Percentiles rank a stretch among this genome's conserved stretches.
These are phyloP conservation scores for Ambrosia trifida DNA, from an alignment of 129 eudicot species.

Conservation along the genomic window DNA sequence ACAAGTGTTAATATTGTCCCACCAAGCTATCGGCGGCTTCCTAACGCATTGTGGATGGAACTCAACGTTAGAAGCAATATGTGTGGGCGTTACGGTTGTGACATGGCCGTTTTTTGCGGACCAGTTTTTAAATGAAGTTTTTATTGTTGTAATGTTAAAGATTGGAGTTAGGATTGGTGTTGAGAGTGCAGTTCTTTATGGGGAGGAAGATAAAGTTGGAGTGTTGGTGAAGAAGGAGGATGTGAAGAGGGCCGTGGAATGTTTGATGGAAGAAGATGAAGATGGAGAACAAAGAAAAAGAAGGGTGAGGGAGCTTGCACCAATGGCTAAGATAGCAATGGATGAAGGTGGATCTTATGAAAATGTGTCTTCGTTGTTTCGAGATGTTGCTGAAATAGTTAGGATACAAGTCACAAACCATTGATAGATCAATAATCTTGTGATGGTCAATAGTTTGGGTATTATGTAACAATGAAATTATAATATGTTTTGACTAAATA, in stretches of 20 bases:
- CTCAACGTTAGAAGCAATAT: constrained; percentile 39
- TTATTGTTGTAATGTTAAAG: constrained; percentile 37
- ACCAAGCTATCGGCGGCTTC: constrained; percentile 13
- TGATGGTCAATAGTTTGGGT: too few species aligned
- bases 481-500: too few species aligned
- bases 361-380: constrained; percentile 25
- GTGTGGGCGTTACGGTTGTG: constrained; percentile 54
- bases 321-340: constrained; percentile 47
- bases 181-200: constrained; percentile 12
- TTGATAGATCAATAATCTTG: neutral
- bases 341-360: constrained; percentile 43
- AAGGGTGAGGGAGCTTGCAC: constrained; percentile 38
- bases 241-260: constrained; percentile 30
- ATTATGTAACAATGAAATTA: too few species aligned
- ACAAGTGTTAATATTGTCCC: constrained; percentile 17
- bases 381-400: constrained; percentile 11
- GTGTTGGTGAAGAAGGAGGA: constrained; percentile 42
- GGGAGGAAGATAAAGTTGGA: constrained; percentile 32
- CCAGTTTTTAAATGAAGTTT: constrained; percentile 52
- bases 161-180: constrained; percentile 49
- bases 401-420: neutral
- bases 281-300: constrained; percentile 36
- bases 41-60: constrained; percentile 29
- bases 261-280: constrained; percentile 41
- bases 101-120: constrained; percentile 67